Base-by-base conservation (phyloP, 192 early-diverging fungal genomes). In the Phlyctochytrium arcticum region DNA sequence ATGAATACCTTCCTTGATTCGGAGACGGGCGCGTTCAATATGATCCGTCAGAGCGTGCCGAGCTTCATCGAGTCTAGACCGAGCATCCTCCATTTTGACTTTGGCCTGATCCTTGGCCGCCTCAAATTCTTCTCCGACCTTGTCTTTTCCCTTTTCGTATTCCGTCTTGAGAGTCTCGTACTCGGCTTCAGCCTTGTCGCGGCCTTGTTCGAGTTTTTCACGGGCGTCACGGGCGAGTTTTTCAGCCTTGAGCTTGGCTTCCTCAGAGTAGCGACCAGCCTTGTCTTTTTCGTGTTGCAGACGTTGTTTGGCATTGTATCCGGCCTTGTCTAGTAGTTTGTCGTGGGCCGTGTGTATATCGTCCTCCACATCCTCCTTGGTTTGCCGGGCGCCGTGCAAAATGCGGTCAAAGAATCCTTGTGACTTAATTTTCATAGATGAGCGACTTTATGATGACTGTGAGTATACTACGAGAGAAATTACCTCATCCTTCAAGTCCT, bases 51-150 rank as follows among this genome's bases (percentile, higher is more conserved):
- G n/a, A n/a, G n/a, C n/a, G n/a, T n/a, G n/a, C n/a, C n/a, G n/a
- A n/a, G n/a, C 35, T 12, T 54, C 50, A 17, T 53, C 23, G 29
- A 53, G 19, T 3, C 50, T 17, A 15, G 17, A 27, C 23, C 36
- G 47, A 1, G 67, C 57, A 5, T 54, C 29, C 39, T 69, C 53
- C 30, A 51, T 48, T 17, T 37, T 36, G 30, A 54, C 51, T 17
- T 12, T 54, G 5, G 47, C 58, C 6, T 36, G 32, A n/a, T 62
- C 57, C n/a, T 39, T 37, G 48, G 29, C 33, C 2, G 49, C 48
- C n/a, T 24, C 48, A 27, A 15, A 19, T 36, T 68, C 51, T 12
- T 68, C 17, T 4, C 12, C 26, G 9, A 36, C 49, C 4, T 34
- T 10, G 33, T 55, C 62, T 39, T 42, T 67, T 5, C 36, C 44